These are phyloP conservation scores for Trifolium repens DNA, from an alignment of 306 rosid genomes.

Conservation along the genomic window DNA sequence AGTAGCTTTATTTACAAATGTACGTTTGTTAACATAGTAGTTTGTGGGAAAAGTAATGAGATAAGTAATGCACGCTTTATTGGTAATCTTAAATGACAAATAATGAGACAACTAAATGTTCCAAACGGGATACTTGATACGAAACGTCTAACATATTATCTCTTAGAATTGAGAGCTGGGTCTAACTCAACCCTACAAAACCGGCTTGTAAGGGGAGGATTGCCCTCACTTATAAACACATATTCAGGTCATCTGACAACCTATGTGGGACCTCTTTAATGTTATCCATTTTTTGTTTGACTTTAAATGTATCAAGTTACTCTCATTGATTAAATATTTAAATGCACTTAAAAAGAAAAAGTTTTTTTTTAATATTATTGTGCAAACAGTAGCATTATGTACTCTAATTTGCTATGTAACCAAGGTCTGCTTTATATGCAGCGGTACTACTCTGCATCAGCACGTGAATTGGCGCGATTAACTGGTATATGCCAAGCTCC, in stretches of 20 bases:
- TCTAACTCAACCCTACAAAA: too few species aligned
- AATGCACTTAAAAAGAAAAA: slow-evolving; percentile 6
- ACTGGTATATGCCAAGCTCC: slow-evolving; percentile 89
- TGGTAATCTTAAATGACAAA: too few species aligned
- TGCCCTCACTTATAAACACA: too few species aligned
- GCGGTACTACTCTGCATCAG: slow-evolving; percentile 75
- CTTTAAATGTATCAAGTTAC: neutral
- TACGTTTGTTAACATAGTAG: neutral
- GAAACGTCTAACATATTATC: neutral
- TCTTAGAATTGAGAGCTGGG: too few species aligned
- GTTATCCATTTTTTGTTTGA: too few species aligned
- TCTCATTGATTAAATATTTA: slow-evolving; percentile 17
- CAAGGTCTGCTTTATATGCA: slow-evolving; percentile 33
- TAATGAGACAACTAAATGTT: too few species aligned
- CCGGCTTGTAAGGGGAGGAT: too few species aligned
- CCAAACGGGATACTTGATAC: too few species aligned
- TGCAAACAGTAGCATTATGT: neutral
- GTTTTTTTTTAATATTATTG: neutral
- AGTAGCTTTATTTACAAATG: neutral
- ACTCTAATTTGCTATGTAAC: neutral
- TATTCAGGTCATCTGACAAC: too few species aligned
- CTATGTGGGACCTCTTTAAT: too few species aligned
- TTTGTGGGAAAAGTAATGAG: too few species aligned
- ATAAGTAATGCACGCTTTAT: too few species aligned
- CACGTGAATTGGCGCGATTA: slow-evolving; percentile 74